Conservation (phyloP, 2,329 filamentous ascomycete genomes). For the Cladophialophora carrionii region DNA sequence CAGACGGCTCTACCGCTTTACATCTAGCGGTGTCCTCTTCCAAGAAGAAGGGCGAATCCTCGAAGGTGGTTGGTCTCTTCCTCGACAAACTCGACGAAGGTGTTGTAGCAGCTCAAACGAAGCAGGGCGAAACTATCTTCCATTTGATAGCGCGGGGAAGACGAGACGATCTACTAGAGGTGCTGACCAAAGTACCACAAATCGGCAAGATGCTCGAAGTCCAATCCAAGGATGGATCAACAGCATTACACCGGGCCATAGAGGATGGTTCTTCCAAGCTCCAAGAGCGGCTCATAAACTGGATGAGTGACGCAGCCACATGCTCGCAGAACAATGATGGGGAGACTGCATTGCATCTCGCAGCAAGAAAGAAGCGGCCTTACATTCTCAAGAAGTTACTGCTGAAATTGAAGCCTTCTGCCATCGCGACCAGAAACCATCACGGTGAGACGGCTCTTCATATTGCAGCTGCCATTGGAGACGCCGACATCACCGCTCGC, state of each 20-base stretch:
- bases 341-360: slow-evolving; percentile 1
- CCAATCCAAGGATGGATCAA: background rate
- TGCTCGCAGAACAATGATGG: slow-evolving; percentile 3
- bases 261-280: background rate
- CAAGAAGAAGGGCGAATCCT: background rate
- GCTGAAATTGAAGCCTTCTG: background rate
- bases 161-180: background rate
- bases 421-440: background rate
- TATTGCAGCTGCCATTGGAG: background rate
- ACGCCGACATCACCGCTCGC: background rate
- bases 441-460: background rate
- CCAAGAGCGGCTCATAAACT: background rate
- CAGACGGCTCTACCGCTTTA: background rate
- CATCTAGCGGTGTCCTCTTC: slow-evolving; percentile 1
- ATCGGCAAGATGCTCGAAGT: slow-evolving; percentile 1
- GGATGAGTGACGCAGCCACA: background rate
- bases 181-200: background rate
- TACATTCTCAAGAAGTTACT: background rate
- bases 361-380: background rate
- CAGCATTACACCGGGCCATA: background rate
- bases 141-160: background rate
- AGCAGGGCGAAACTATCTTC: background rate
- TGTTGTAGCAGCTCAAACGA: background rate
- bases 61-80: slow-evolving; percentile 3
- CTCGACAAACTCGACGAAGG: background rate